Evolutionary conservation across 2,329 filamentous ascomycete genomes (phyloP), one percentile per base, ranked within the genome.

Genomic region (Penicillium sp.): DNA sequence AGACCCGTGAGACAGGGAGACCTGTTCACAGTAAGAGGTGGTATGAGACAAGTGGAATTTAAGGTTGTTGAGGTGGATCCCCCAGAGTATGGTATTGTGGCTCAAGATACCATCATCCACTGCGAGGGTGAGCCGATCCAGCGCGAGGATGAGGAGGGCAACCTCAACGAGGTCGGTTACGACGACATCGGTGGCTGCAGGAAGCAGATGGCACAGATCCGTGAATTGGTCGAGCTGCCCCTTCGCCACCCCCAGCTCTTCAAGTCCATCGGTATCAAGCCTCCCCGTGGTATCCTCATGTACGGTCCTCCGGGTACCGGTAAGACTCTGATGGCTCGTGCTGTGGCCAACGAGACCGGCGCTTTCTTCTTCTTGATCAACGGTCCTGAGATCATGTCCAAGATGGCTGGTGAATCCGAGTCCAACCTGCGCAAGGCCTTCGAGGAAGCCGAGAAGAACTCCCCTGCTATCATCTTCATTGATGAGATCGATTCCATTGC

Each of bases 251-350:
- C 93, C 53, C 93, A 97, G 73, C 85, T 98, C 44, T 98, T 98
- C 86, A 98, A 97, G 80, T 97, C 91, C 35, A 97, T 98, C 67
- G 93, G 93, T 82, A 96, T 98, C 77, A 98, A 98, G 82, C 93
- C 93, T 49, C 93, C 93, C 39, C 89, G 93, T 66, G 93, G 93
- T 83, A 95, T 97, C 66, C 81, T 98, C 68, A 88, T 98, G 67
- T 91, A 87, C 71, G 93, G 93, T 58, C 93, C 93, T 65, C 93
- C 93, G 10, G 93, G 93, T 87, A 97, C 93, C 57, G 93, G 93
- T 85, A 98, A 98, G 81, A 98, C 93, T 32, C 77, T 98, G 61
- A 97, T 97, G 93, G 93, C 93, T 66, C 88, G 93, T 73, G 93
- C 93, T 57, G 93, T 98, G 49, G 93, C 93, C 73, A 97, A 97